Percentiles rank a stretch among this genome's conserved stretches.
phyloP scores from a whole-genome alignment of 2,329 filamentous ascomycete species.

The Ophiostoma novo-ulmi region DNA sequence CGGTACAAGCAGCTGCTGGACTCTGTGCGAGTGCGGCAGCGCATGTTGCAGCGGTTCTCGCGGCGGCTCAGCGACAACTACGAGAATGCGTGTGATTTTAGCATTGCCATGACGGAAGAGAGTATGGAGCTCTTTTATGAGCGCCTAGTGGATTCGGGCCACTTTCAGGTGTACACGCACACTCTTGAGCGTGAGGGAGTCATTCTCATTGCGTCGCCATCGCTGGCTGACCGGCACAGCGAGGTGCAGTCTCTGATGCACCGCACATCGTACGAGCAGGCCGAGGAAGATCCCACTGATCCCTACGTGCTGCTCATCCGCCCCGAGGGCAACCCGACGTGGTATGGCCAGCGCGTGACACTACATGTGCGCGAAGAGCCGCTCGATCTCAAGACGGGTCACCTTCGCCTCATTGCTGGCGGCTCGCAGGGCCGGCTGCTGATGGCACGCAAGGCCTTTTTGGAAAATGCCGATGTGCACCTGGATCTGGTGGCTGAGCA shows the following conservation, averaged over 20 bases:
- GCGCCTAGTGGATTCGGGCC: slow-evolving; percentile 71
- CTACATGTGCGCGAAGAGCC: slow-evolving; percentile 70
- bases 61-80: slow-evolving; percentile 87
- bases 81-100: slow-evolving; percentile 94
- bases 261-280: slow-evolving; percentile 53
- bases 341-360: slow-evolving; percentile 72
- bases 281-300: slow-evolving; percentile 67
- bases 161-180: slow-evolving; percentile 77
- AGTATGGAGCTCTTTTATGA: slow-evolving; percentile 73
- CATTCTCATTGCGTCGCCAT: slow-evolving; percentile 78
- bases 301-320: slow-evolving; percentile 81
- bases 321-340: slow-evolving; percentile 71
- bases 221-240: slow-evolving; percentile 66
- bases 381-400: slow-evolving; percentile 79
- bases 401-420: slow-evolving; percentile 81
- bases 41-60: slow-evolving; percentile 94
- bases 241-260: slow-evolving; percentile 84
- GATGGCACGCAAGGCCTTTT: slow-evolving; percentile 71
- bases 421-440: slow-evolving; percentile 74
- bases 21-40: slow-evolving; percentile 89
- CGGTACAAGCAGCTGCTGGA: slow-evolving; percentile 93
- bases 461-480: slow-evolving; percentile 73
- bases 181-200: slow-evolving; percentile 65
- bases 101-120: slow-evolving; percentile 62
- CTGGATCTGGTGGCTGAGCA: slow-evolving; percentile 88